phyloP scores from a whole-genome alignment of 192 early-diverging fungal species.

The Backusella liffmaniae region DNA sequence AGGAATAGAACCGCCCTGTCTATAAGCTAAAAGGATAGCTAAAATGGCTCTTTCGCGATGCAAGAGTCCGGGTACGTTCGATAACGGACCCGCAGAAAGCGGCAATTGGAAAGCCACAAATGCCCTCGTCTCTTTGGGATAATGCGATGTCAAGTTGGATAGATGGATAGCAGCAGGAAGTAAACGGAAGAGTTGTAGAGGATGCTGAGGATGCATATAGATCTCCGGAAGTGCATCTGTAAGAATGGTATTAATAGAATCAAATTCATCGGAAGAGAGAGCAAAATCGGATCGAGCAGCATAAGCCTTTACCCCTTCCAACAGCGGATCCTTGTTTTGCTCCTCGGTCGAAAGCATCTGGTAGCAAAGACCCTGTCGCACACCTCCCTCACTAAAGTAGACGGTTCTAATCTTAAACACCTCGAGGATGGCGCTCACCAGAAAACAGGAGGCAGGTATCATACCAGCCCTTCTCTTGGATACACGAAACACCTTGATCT shows the following conservation, averaged over 20 bases:
- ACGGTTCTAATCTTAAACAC: slow-evolving; percentile 40
- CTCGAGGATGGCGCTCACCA: slow-evolving; percentile 46
- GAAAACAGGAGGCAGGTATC: slow-evolving; percentile 51
- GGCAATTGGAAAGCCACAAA: slow-evolving; percentile 49
- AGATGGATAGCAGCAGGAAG: slow-evolving; percentile 43
- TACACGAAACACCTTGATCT: slow-evolving; percentile 48
- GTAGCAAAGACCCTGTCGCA: slow-evolving; percentile 56
- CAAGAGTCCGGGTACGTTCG: slow-evolving; percentile 49
- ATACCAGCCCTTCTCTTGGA: slow-evolving; percentile 52
- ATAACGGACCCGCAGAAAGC: slow-evolving; percentile 47
- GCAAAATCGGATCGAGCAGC: slow-evolving; percentile 30
- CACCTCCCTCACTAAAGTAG: slow-evolving; percentile 57
- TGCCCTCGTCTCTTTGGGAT: slow-evolving; percentile 53
- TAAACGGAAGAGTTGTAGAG: slow-evolving; percentile 35
- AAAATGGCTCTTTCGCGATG: slow-evolving; percentile 52
- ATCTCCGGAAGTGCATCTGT: slow-evolving; percentile 25
- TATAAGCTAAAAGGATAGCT: slow-evolving; percentile 43
- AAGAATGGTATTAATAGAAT: slow-evolving; percentile 29
- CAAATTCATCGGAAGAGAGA: slow-evolving; percentile 26
- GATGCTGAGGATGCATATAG: slow-evolving; percentile 24
- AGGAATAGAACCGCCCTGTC: slow-evolving; percentile 47
- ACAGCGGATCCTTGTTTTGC: slow-evolving; percentile 46
- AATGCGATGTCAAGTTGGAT: slow-evolving; percentile 11
- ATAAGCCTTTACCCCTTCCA: slow-evolving; percentile 43
- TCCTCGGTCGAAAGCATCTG: slow-evolving; percentile 35